A percentile compares a stretch with the other conserved stretches of the same genome.
Evolutionary conservation across 176 grass and related monocot species (phyloP).

Genomic region (Oryza brachyantha): DNA sequence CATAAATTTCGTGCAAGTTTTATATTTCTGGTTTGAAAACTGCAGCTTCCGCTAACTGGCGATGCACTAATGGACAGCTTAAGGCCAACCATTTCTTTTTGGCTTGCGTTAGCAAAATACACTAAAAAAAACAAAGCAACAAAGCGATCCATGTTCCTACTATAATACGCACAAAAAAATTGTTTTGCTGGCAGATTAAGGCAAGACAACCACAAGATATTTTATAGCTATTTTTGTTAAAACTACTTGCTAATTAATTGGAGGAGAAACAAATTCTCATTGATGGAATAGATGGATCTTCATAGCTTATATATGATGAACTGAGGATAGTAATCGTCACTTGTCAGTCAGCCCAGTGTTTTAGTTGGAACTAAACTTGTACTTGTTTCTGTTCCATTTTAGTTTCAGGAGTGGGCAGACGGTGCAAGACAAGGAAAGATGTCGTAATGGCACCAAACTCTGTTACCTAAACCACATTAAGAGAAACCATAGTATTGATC

Average conservation of each 20-base stretch:
- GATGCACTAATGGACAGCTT: slow-evolving; percentile 27
- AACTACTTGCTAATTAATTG: slow-evolving; percentile 27
- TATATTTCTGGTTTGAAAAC: neutral
- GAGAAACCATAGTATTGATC: neutral
- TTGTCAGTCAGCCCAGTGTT: slow-evolving; percentile 24
- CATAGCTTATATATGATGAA: neutral
- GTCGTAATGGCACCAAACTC: slow-evolving; percentile 5
- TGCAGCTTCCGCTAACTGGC: neutral
- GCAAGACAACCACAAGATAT: neutral
- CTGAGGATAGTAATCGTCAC: neutral
- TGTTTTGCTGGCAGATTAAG: neutral
- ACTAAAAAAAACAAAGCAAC: neutral
- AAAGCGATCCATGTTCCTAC: neutral
- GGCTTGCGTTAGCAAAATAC: slow-evolving; percentile 19
- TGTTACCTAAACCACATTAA: slow-evolving; percentile 44
- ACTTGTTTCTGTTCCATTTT: slow-evolving; percentile 9
- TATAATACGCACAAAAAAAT: slow-evolving; percentile 8
- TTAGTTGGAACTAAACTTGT: slow-evolving; percentile 38
- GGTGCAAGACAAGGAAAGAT: slow-evolving; percentile 26
- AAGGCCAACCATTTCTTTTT: slow-evolving; percentile 11
- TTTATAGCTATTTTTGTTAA: neutral
- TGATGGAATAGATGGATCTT: slow-evolving; percentile 22
- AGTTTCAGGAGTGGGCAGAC: slow-evolving; percentile 18
- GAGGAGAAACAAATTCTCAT: neutral
- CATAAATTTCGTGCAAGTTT: slow-evolving; percentile 17